Percentiles rank a stretch among this genome's conserved stretches.
phyloP scores from a whole-genome alignment of 1,284 basidiomycete genomes.

The Rhodotorula sp. region DNA sequence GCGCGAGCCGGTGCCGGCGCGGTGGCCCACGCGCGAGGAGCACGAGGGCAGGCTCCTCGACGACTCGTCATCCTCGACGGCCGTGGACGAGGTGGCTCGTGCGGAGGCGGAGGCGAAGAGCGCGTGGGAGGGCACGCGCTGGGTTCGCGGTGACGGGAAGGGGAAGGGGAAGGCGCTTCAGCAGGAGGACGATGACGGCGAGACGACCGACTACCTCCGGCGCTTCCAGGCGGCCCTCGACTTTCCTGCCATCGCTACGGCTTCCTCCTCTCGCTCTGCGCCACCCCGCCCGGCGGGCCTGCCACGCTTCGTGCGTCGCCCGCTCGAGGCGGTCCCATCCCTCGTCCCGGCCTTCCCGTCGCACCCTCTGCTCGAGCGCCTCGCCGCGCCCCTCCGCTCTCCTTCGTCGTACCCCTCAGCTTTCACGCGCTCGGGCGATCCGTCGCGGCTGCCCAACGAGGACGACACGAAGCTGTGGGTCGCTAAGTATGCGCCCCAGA shows the following conservation, averaged over 20 bases:
- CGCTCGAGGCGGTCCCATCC: neutral
- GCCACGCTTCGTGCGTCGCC: neutral
- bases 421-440: neutral
- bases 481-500: constrained; percentile 72
- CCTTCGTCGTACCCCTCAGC: neutral
- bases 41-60: neutral
- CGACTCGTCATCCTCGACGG: no score
- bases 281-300: no score
- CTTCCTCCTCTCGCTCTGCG: neutral
- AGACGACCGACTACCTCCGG: neutral
- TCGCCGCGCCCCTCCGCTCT: constrained; percentile 16
- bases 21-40: constrained; percentile 36
- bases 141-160: neutral
- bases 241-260: neutral
- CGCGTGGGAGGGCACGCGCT: neutral
- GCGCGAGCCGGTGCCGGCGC: constrained; percentile 13
- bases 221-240: neutral
- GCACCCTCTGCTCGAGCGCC: constrained; percentile 31
- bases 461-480: constrained; percentile 58
- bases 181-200: neutral
- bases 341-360: constrained; percentile 7
- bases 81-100: neutral
- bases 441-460: neutral
- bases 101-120: neutral
- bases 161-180: constrained; percentile 5